phyloP scores from a whole-genome alignment of 495 filamentous ascomycete species.

The Penicillium simplicissimum region DNA sequence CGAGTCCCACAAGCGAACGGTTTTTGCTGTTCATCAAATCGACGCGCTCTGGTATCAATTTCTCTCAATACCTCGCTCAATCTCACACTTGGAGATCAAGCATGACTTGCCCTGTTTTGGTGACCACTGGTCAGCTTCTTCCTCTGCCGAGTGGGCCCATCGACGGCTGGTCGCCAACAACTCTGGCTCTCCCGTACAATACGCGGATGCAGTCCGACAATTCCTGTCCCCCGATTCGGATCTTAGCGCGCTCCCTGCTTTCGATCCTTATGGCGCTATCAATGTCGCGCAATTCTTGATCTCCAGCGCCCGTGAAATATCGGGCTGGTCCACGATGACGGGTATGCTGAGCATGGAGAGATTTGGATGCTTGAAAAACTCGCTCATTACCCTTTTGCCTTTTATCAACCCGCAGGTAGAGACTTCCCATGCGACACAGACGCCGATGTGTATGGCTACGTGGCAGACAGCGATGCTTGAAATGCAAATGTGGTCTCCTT shows the following conservation, averaged over 20 bases:
- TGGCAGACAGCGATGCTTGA: conserved; percentile 44
- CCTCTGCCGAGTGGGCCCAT: conserved; percentile 38
- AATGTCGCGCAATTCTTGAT: conserved; percentile 43
- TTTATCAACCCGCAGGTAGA: conserved; percentile 26
- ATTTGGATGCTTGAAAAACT: conserved; percentile 33
- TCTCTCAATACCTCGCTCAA: conserved; percentile 36
- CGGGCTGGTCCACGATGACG: conserved; percentile 43
- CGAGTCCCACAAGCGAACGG: conserved; percentile 40
- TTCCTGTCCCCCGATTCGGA: conserved; percentile 31
- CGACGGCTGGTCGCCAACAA: conserved; percentile 24
- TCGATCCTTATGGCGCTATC: conserved; percentile 40
- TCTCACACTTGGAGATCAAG: conserved; percentile 42
- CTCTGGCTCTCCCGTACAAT: conserved; percentile 25
- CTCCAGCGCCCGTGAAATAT: conserved; percentile 39
- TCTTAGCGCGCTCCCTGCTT: conserved; percentile 23
- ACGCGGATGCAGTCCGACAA: conserved; percentile 36
- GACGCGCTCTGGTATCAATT: conserved; percentile 43
- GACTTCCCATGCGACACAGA: not conserved
- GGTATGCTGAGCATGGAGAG: conserved; percentile 39
- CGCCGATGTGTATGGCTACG: conserved; percentile 28
- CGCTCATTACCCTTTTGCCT: conserved; percentile 30
- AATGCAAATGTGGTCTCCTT: conserved; percentile 39
- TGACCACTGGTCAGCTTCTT: conserved; percentile 30
- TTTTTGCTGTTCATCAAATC: conserved; percentile 41
- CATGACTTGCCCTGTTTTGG: conserved; percentile 39